Evolutionary conservation across 768 basidiomycete species (phyloP), one percentile per base, ranked within the genome.

Genomic region (Mycena polygramma): DNA sequence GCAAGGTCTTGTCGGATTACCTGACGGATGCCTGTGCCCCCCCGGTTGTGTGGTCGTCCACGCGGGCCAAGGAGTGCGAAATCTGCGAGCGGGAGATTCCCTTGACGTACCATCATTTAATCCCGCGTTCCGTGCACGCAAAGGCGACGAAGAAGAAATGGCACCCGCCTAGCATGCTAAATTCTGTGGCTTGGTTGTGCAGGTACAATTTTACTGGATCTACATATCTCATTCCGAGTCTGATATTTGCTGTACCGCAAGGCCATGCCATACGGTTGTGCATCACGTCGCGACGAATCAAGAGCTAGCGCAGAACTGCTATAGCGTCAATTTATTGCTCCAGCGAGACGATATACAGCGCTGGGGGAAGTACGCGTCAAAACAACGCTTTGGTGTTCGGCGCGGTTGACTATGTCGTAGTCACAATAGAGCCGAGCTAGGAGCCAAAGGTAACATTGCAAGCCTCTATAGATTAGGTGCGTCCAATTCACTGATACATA

Each of bases 181-280:
- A 88, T 69, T 85, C 86, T 7, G 88, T 90, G 11, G 89, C 89
- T 20, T 90, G 88, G 89, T 78, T 90, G 26, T 91, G 89, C 75
- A 77, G 88, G 85, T 85, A 51, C 30, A 30, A 30, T 55, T 81
- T 53, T 26, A 17, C 22, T 41, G 41, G 10, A 41, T 11, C 11
- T 41, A 41, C 30, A 41, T 41, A 10, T 11, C 9, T 2, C 41
- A 41, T 41, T 10, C 11, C 10, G 41, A 41, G 39, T 41, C 22
- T 24, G 20, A 41, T 7, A 11, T 6, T 19, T 3, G 36, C 73
- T 22, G 30, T 41, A 75, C 75, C 57, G 39, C n/a, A 41, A 89
- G 88, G 60, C 86, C 85, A 0, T 90, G 89, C 63, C 89, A 90
- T 68, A 80, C 81, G 4, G 82, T 78, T 3, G 87, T 89, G 17